Evolutionary conservation across 2,329 filamentous ascomycete species (phyloP), one percentile per base, ranked within the genome.

Genomic region (Diaporthe humulicola): DNA sequence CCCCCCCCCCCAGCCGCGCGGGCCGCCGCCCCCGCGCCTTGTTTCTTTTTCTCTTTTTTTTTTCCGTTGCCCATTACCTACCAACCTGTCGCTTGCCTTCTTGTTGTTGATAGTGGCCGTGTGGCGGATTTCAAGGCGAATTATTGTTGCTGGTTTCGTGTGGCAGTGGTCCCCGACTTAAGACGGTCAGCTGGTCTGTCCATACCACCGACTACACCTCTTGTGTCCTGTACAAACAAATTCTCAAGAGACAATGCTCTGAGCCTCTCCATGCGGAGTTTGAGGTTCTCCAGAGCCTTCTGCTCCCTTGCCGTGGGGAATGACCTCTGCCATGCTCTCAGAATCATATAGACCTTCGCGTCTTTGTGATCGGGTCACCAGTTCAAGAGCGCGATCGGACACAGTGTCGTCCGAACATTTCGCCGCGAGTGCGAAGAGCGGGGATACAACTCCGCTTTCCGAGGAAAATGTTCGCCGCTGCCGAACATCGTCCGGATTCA

Each of bases 241-340:
- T 2, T 22, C 14, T 64, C 58, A 17, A 64, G 38, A 2, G 58
- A 45, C 5, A 45, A 40, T 28, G 2, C 22, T 1, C 7, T 12
- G 3, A 8, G 8, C 5, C 2, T 25, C 33, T n/a, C 36, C 19
- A 8, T 8, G 15, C 2, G 0, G 3, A 3, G 2, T 5, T 38
- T 25, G 9, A 38, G 3, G 17, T 14, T 36, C n/a, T 5, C 10
- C 15, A n/a, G 9, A 8, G 38, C 15, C 22, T 17, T 38, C 22
- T 38, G 19, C 15, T n/a, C 19, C 10, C 15, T n/a, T 8, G 58
- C n/a, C 6, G 15, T 45, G 38, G 22, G 22, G n/a, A 4, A 64
- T 22, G 15, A 45, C 19, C n/a, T 12, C 38, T 4, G 25, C 58
- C 58, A 64, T 64, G 10, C 9, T 45, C 25, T 17, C 58, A 4